Base-by-base conservation (phyloP, 2,329 filamentous ascomycete species). In the Metarhizium guizhouense region DNA sequence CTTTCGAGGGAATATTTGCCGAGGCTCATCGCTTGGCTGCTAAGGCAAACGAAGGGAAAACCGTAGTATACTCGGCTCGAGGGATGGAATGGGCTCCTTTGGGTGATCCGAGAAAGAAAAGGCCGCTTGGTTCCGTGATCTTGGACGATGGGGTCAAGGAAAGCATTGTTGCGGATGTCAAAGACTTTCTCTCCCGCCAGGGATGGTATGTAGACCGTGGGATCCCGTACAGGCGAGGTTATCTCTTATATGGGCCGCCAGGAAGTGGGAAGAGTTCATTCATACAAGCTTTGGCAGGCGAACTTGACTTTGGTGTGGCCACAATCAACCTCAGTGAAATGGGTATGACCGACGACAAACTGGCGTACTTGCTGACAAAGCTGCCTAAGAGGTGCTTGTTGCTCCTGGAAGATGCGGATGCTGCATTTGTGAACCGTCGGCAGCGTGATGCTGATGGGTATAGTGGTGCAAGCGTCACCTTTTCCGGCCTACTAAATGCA, bases 221-320 rank as follows among this genome's bases (percentile, higher is more conserved):
- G 2, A 95, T 96, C 60, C 93, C 93, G 0, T 96, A 96, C 65
- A 83, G 92, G 18, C 79, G 92, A 56, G 93, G 92, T 0, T 96
- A 96, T 66, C 78, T 96, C 7, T 79, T 96, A 0, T 90, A 94
- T 64, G 92, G 92, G 0, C 91, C 92, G 4, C 92, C 92, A 0
- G 92, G 92, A 0, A 95, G 88, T 47, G 95, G 90, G 40, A 97
- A 95, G 75, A 96, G 88, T 58, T 95, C 90, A 0, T 97, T 99
- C 63, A 96, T 99, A 59, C 91, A 96, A 70, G 92, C 94, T 0
- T 75, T 99, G 47, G 94, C 94, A 0, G 93, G 91, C n/a, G 86
- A 94, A 65, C 73, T 96, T 56, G 90, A 96, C 68, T 96, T 93
- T 69, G 89, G 89, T 63, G 94, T 96, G 62, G 91, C 92, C 53